Conservation (phyloP, 108 stramenopile species). For the Stephanodiscus triporus region DNA sequence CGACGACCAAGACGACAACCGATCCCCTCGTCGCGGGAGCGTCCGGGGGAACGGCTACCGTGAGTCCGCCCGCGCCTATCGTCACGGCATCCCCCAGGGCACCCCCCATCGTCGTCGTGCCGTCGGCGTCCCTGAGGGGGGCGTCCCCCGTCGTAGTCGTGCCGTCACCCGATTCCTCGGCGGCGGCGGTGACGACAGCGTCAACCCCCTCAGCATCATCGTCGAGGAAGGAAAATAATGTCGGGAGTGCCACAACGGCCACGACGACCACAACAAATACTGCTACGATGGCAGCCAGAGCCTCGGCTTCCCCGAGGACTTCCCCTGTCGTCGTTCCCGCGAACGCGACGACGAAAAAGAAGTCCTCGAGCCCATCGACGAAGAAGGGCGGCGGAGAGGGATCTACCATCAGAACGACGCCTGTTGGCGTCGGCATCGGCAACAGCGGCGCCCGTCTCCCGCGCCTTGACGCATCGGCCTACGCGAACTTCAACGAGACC, state of each 20-base stretch:
- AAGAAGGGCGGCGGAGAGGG: background rate
- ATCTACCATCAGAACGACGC: background rate
- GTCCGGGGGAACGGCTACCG: no score
- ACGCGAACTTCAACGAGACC: constrained; percentile 29
- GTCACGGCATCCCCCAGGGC: no score
- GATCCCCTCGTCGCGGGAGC: no score
- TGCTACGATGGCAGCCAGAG: constrained; percentile 1
- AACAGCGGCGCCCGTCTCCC: constrained; percentile 56
- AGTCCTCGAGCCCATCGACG: background rate
- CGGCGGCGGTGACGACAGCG: background rate
- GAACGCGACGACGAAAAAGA: constrained; percentile 8
- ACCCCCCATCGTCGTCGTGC: no score
- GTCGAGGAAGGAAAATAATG: background rate
- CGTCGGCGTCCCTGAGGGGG: constrained; percentile 21
- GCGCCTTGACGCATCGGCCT: constrained; percentile 18
- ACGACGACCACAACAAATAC: no score
- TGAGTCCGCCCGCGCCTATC: no score
- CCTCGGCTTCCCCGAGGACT: background rate
- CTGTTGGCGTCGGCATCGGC: constrained; percentile 50
- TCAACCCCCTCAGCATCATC: background rate
- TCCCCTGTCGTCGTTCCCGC: constrained; percentile 18
- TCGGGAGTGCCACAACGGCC: background rate
- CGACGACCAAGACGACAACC: no score
- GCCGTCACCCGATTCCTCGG: background rate
- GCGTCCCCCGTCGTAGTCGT: background rate